Percentiles rank a stretch among this genome's conserved stretches.
Conservation (phyloP, 2,329 filamentous ascomycete species). For the Colletotrichum orbiculare region DNA sequence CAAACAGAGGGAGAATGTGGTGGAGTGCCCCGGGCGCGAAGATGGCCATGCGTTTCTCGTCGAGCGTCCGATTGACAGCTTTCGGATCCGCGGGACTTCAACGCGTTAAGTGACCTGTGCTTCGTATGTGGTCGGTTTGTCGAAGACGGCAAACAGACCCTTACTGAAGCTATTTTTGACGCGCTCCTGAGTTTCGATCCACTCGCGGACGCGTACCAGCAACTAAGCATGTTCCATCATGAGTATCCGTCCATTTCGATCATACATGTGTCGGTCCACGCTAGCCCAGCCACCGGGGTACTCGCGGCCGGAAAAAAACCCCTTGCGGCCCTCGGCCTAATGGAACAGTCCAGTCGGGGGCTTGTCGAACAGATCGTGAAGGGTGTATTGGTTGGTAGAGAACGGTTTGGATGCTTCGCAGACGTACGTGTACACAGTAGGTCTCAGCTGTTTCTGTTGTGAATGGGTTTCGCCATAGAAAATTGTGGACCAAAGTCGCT, state of each 20-base stretch:
- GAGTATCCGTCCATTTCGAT: slow-evolving; percentile 54
- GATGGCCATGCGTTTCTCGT: slow-evolving; percentile 48
- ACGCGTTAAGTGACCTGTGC: slow-evolving; percentile 53
- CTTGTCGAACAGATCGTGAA: slow-evolving; percentile 53
- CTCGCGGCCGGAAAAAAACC: slow-evolving; percentile 51
- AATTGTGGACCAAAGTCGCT: slow-evolving; percentile 50
- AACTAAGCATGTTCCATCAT: slow-evolving; percentile 58
- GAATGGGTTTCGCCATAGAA: slow-evolving; percentile 56
- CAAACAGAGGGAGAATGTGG: slow-evolving; percentile 55
- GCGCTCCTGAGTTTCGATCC: slow-evolving; percentile 58
- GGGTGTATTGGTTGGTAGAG: slow-evolving; percentile 53
- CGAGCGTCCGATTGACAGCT: slow-evolving; percentile 41
- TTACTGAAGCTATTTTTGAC: slow-evolving; percentile 44
- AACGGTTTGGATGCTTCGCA: slow-evolving; percentile 52
- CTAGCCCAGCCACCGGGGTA: slow-evolving; percentile 66
- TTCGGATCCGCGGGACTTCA: slow-evolving; percentile 37
- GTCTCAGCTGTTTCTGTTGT: slow-evolving; percentile 37
- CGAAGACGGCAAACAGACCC: slow-evolving; percentile 55
- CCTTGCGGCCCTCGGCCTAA: slow-evolving; percentile 54
- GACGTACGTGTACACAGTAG: slow-evolving; percentile 42
- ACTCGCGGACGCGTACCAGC: slow-evolving; percentile 56
- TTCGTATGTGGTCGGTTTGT: slow-evolving; percentile 50
- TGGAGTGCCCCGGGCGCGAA: slow-evolving; percentile 58
- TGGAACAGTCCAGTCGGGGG: slow-evolving; percentile 52
- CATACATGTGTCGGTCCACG: slow-evolving; percentile 61